A percentile compares a stretch with the other conserved stretches of the same genome.
Evolutionary conservation across 2,329 filamentous ascomycete genomes (phyloP).

Genomic region (Diaporthe citri): DNA sequence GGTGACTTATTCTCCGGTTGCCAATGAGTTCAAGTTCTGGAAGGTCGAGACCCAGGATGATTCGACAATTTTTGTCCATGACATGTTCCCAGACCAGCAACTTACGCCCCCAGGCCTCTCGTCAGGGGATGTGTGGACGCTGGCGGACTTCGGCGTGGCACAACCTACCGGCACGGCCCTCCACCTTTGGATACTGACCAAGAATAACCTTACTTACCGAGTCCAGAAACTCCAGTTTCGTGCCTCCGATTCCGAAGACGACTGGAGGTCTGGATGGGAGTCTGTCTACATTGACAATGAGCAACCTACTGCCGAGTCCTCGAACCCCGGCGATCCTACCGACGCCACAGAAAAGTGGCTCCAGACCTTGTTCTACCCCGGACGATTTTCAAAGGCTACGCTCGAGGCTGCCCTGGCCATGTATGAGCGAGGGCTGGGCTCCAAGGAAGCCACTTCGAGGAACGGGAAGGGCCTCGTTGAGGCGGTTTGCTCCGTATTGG

Average conservation of each 20-base stretch:
- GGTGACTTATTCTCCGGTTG: conserved; percentile 88
- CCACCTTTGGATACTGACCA: conserved; percentile 84
- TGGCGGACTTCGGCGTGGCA: conserved; percentile 80
- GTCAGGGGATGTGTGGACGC: conserved; percentile 81
- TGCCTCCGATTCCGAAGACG: conserved; percentile 56
- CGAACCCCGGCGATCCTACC: conserved; percentile 73
- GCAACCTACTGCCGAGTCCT: conserved; percentile 65
- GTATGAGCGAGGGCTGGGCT: conserved; percentile 76
- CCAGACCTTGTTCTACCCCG: conserved; percentile 83
- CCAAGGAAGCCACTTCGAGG: conserved; percentile 55
- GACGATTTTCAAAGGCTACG: conserved; percentile 82
- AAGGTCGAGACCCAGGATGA: conserved; percentile 74
- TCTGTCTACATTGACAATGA: conserved; percentile 73
- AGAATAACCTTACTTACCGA: conserved; percentile 84
- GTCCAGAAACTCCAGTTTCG: conserved; percentile 78
- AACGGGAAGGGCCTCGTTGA: conserved; percentile 76
- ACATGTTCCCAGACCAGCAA: conserved; percentile 74
- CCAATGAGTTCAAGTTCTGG: conserved; percentile 97
- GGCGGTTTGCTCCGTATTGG: conserved; percentile 79
- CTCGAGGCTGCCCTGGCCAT: conserved; percentile 87
- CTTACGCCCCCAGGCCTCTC: conserved; percentile 78
- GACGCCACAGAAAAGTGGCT: conserved; percentile 89
- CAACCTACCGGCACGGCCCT: conserved; percentile 66
- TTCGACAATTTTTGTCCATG: conserved; percentile 74
- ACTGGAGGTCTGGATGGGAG: conserved; percentile 79